phyloP scores from a whole-genome alignment of 2,329 filamentous ascomycete genomes.

The Monosporascus sp. region DNA sequence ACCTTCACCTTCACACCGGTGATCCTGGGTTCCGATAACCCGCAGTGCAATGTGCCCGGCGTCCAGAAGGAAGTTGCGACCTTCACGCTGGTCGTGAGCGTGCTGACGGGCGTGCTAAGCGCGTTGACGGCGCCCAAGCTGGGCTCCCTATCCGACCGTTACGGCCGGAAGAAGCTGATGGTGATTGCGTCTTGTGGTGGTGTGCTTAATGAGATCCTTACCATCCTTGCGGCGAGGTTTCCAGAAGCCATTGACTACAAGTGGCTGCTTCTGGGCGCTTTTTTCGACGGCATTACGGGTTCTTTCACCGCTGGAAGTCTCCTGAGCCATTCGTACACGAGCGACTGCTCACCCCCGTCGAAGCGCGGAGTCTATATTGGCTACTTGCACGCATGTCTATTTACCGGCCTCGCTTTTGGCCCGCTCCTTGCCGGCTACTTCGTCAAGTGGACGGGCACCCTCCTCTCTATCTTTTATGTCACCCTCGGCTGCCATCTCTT shows the following conservation, averaged over 20 bases:
- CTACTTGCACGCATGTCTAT: conserved; percentile 84
- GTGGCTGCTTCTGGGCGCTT: conserved; percentile 70
- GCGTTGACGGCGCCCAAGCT: conserved; percentile 78
- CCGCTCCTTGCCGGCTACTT: conserved; percentile 77
- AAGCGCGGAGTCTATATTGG: conserved; percentile 79
- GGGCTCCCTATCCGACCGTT: conserved; percentile 79
- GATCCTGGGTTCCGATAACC: conserved; percentile 63
- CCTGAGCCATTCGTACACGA: conserved; percentile 77
- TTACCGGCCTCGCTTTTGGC: conserved; percentile 81
- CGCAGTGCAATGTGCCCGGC: conserved; percentile 72
- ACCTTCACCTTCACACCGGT: conserved; percentile 57
- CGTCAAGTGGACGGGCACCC: conserved; percentile 66
- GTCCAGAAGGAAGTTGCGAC: conserved; percentile 72
- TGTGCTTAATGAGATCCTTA: conserved; percentile 67
- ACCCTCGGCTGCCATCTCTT: conserved; percentile 65
- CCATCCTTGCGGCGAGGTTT: conserved; percentile 70
- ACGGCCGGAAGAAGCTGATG: conserved; percentile 72
- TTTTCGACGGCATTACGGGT: conserved; percentile 78
- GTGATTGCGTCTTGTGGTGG: conserved; percentile 69
- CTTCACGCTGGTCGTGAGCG: conserved; percentile 70
- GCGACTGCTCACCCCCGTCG: conserved; percentile 79
- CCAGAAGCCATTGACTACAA: conserved; percentile 69
- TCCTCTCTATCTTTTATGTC: conserved; percentile 81
- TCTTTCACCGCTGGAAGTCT: conserved; percentile 80
- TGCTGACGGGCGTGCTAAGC: conserved; percentile 71